Percentiles rank a stretch among this genome's conserved stretches.
These are phyloP conservation scores for Dothideomycetes sp. DNA, from an alignment of 2,329 filamentous ascomycete species.

Conservation along the genomic window DNA sequence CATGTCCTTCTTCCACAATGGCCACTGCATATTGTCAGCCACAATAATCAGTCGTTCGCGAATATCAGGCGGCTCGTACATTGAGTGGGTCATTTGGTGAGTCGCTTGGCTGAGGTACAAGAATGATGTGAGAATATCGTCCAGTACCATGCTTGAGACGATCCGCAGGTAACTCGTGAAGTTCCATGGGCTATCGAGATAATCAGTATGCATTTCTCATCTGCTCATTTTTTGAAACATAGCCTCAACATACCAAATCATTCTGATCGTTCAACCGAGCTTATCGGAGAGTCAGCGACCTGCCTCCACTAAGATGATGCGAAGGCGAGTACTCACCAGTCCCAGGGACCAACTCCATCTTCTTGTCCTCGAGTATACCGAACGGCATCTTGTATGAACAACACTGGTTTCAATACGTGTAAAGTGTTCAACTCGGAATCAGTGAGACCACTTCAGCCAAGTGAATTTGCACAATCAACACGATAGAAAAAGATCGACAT, in stretches of 20 bases:
- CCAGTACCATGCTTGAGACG: constrained; percentile 22
- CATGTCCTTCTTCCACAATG: constrained; percentile 35
- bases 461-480: too few species aligned
- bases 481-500: too few species aligned
- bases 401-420: too few species aligned
- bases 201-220: too few species aligned
- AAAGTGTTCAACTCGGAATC: too few species aligned
- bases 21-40: constrained; percentile 28
- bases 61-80: constrained; percentile 17
- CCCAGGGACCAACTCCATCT: constrained; percentile 37
- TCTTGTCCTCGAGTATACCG: constrained; percentile 36
- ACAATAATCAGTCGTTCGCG: too few species aligned
- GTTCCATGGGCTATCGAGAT: constrained; percentile 26
- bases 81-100: constrained; percentile 41
- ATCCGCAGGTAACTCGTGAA: constrained; percentile 30
- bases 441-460: too few species aligned
- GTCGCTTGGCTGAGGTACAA: constrained; percentile 35
- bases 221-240: too few species aligned
- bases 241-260: constrained; percentile 23
- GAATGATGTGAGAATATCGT: constrained; percentile 16
- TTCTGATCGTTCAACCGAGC: constrained; percentile 36
- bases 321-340: too few species aligned
- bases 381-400: constrained; percentile 37
- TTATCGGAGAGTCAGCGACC: constrained; percentile 11
- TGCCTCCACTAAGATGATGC: too few species aligned